Evolutionary conservation across 2,329 filamentous ascomycete genomes (phyloP), one percentile per base, ranked within the genome.

Genomic region (Xylariales sp.): DNA sequence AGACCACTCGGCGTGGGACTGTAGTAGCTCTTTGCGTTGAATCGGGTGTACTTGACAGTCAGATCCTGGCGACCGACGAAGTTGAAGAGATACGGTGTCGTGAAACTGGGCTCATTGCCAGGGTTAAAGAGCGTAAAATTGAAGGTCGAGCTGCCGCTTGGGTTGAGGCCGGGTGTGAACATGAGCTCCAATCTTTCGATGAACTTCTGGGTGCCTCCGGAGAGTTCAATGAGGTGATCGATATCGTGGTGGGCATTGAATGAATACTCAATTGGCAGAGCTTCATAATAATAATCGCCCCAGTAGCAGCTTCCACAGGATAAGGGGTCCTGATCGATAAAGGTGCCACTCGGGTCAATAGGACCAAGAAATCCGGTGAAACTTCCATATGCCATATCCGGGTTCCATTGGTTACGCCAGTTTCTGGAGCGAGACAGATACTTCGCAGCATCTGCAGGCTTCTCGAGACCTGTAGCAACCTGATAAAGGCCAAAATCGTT

Each of bases 351-450:
- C 58, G 51, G 65, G 66, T 44, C 63, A 45, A 78, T 70, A 1
- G 84, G 83, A 0, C 80, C 81, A 4, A 87, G 63, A 55, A 87
- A 87, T 0, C 83, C 83, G 0, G 64, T 71, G 59, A 83, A 84
- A 4, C 73, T 74, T 0, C 82, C 66, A 0, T 77, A 76, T 1
- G 64, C 67, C 32, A 78, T 70, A 34, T 74, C 57, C 0, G 71
- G 55, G 55, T 86, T 81, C 82, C 81, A 88, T 49, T 86, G 82
- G 53, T 85, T 86, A 12, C 78, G 71, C 84, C 84, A 88, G 52
- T 85, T 82, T 8, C 73, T 68, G 1, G 80, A 83, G 7, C 82
- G 74, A 33, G 72, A 64, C 19, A 85, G 65, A 49, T 86, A 87
- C 40, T 70, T 80, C 3, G 61, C 46, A 3, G 76, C 73, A 31